These are phyloP conservation scores for Euryodendron excelsum DNA, from an alignment of 148 eudicot genomes.

Conservation along the genomic window DNA sequence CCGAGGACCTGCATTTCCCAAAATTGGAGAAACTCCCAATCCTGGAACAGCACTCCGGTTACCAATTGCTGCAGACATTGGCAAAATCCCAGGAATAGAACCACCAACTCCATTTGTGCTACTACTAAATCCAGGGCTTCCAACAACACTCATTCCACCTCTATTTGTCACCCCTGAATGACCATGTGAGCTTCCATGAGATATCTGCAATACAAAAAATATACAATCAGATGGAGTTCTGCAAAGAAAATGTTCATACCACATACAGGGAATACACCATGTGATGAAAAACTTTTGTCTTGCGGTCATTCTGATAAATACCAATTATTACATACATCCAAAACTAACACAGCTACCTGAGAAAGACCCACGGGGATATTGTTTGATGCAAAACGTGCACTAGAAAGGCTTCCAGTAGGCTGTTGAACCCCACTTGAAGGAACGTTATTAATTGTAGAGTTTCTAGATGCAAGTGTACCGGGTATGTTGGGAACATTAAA, in stretches of 20 bases:
- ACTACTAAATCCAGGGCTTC: slow-evolving; percentile 82
- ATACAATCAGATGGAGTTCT: background rate
- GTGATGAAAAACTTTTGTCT: background rate
- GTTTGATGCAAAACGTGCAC: slow-evolving; percentile 82
- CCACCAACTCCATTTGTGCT: slow-evolving; percentile 80
- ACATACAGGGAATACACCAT: background rate
- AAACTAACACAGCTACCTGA: slow-evolving; percentile 47
- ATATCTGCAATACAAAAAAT: slow-evolving; percentile 48
- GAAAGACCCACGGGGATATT: slow-evolving; percentile 74
- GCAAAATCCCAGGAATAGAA: slow-evolving; percentile 92
- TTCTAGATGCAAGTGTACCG: slow-evolving; percentile 77
- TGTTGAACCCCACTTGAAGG: slow-evolving; percentile 90
- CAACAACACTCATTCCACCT: slow-evolving; percentile 91
- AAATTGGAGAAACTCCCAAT: slow-evolving; percentile 70
- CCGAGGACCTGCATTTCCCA: slow-evolving; percentile 86
- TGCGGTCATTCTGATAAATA: background rate
- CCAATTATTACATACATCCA: background rate
- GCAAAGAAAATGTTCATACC: background rate
- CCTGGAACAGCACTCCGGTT: slow-evolving; percentile 85
- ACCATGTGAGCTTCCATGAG: slow-evolving; percentile 87
- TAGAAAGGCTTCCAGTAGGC: slow-evolving; percentile 65
- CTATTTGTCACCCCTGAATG: slow-evolving; percentile 86
- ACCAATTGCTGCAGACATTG: slow-evolving; percentile 87
- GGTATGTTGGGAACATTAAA: slow-evolving; percentile 75
- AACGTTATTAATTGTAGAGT: slow-evolving; percentile 65